phyloP scores from a whole-genome alignment of 768 basidiomycete species.

The Leucocoprinus leucothites region DNA sequence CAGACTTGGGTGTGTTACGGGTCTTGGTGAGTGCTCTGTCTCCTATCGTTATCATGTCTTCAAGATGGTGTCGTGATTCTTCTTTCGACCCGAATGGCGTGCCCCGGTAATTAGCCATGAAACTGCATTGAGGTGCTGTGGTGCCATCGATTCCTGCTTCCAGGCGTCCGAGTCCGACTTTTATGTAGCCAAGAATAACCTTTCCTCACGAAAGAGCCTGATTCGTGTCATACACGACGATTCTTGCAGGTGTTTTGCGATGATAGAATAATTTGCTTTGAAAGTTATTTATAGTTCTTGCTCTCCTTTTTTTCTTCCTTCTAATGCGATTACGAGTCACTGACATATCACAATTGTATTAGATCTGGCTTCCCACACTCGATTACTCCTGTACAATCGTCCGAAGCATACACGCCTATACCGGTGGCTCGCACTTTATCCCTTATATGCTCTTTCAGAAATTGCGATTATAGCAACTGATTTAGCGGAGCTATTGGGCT shows the following conservation, averaged over 20 bases:
- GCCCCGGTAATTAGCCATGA: no score
- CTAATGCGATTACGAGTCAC: background rate
- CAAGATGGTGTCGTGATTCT: no score
- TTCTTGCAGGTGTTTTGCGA: no score
- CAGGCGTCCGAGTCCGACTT: no score
- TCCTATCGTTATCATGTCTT: background rate
- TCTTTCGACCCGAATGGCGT: no score
- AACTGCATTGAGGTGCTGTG: no score
- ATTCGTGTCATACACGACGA: no score
- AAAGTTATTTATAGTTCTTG: background rate
- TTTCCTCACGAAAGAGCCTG: no score
- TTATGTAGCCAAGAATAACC: no score
- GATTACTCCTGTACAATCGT: constrained; percentile 62
- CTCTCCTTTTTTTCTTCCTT: background rate
- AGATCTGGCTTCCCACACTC: constrained; percentile 57
- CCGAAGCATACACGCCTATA: constrained; percentile 54
- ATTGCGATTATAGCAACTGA: constrained; percentile 76
- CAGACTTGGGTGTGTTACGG: constrained; percentile 79
- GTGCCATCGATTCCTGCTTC: no score
- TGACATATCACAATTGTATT: constrained; percentile 11
- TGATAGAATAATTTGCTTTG: no score
- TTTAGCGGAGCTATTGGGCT: constrained; percentile 78
- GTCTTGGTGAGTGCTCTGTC: constrained; percentile 51
- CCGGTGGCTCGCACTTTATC: constrained; percentile 61
- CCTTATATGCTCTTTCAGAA: constrained; percentile 63